Evolutionary conservation across 2,329 filamentous ascomycete species (phyloP), one percentile per base, ranked within the genome.

Genomic region (Fusarium chuoi): DNA sequence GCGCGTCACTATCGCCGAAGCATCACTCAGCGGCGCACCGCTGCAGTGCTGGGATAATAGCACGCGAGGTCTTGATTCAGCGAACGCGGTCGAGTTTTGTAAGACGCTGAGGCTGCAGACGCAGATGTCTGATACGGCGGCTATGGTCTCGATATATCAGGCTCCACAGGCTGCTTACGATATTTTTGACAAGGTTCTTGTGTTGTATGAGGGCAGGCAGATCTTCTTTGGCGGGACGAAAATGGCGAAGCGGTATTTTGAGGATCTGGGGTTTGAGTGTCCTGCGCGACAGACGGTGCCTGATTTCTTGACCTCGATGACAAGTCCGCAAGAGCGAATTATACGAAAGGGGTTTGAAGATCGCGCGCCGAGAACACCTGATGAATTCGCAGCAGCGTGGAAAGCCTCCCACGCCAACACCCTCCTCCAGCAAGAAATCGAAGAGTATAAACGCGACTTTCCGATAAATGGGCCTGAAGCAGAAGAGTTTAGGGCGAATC

Each of bases 31-130:
- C 9, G 76, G 76, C 51, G 82, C 73, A 81, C 87, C 52, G 83
- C 83, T 88, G 0, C 91, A 93, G 80, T 92, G 91, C 69, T 94
- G 92, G 92, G 92, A 91, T 62, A 93, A 93, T 60, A 89, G 87
- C 9, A 93, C 91, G 0, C 83, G 86, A 56, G 91, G 91, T 22
- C 83, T 93, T 3, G 91, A 93, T 76, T 88, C 89, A 4, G 89
- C 87, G n/a, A 92, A 90, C 1, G 91, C 91, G 1, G 79, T 92
- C 5, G 90, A 92, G 70, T 92, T 91, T 65, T 90, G 91, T 13
- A 87, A 89, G 71, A 90, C 88, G 52, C 80, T 93, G 41, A 84
- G 90, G 28, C 84, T 88, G 11, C 84, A 91, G 18, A 90, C 90
- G 1, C 88, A 91, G 70, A 87, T 92, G 77, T 86, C 87, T 8